Percentiles rank a stretch among this genome's conserved stretches.
These are phyloP conservation scores for Fraxinus floribunda DNA, from an alignment of 305 asterid genomes.

Conservation along the genomic window DNA sequence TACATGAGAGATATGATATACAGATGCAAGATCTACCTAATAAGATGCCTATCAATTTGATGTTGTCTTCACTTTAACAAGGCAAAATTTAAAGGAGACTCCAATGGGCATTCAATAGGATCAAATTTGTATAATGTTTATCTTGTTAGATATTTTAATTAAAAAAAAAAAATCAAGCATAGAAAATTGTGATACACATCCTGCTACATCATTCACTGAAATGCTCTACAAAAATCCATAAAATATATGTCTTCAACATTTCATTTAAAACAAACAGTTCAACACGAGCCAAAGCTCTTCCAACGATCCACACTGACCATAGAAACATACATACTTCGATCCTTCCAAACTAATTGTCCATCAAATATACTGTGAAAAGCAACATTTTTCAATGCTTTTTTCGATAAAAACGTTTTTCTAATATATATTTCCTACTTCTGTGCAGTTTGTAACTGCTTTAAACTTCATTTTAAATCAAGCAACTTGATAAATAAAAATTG, in stretches of 20 bases:
- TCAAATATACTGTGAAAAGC: not conserved
- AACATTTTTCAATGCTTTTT: constrained; percentile 7
- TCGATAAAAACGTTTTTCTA: not conserved
- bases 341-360: not conserved
- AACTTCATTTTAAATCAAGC: constrained; percentile 8
- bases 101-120: not conserved
- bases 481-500: not conserved
- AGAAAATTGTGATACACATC: not conserved
- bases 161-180: not conserved
- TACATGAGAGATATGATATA: not conserved
- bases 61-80: not conserved
- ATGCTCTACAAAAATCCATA: not conserved
- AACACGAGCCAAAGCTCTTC: not conserved
- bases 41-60: not conserved
- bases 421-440: not conserved
- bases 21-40: not conserved
- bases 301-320: not conserved
- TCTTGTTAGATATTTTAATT: not conserved
- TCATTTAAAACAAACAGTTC: not conserved
- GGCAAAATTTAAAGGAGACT: not conserved
- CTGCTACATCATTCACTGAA: not conserved
- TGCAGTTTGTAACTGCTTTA: not conserved
- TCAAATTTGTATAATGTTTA: not conserved
- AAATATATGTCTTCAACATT: not conserved
- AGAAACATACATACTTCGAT: not conserved